Evolutionary conservation across 2,329 filamentous ascomycete species (phyloP).

Genomic region (Metarhizium album): DNA sequence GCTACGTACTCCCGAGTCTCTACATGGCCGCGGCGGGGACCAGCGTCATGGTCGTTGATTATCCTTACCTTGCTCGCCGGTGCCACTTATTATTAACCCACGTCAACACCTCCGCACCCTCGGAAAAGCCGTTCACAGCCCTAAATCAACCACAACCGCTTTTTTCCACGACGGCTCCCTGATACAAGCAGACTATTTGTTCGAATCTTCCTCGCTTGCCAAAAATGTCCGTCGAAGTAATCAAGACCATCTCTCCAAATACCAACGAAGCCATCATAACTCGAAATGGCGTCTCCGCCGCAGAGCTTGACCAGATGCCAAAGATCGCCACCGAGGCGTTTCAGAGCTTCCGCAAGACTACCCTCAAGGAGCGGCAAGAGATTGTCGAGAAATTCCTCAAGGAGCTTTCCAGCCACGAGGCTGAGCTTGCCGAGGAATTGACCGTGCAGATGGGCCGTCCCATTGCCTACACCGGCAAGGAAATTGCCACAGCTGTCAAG

Average conservation of each 20-base stretch:
- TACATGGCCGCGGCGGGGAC: too few relatives aligned
- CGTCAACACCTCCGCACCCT: not conserved
- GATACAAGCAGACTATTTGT: not conserved
- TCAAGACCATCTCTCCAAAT: conserved; percentile 77
- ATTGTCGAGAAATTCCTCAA: conserved; percentile 74
- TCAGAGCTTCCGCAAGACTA: conserved; percentile 62
- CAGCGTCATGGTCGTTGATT: too few relatives aligned
- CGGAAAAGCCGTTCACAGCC: not conserved
- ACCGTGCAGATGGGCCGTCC: conserved; percentile 94
- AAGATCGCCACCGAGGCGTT: conserved; percentile 65
- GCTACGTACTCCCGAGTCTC: too few relatives aligned
- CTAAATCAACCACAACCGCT: not conserved
- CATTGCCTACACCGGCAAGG: conserved; percentile 74
- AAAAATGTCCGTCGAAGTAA: conserved; percentile 50
- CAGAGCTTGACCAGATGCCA: conserved; percentile 63
- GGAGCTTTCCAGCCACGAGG: conserved; percentile 57
- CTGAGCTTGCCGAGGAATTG: conserved; percentile 73
- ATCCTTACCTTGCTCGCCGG: too few relatives aligned
- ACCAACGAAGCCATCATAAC: conserved; percentile 79
- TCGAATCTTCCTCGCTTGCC: not conserved
- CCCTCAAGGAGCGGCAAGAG: conserved; percentile 62
- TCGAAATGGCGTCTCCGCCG: conserved; percentile 59
- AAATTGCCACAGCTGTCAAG: conserved; percentile 76
- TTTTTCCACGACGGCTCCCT: not conserved
- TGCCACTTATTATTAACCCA: not conserved